Percentiles rank a stretch among this genome's conserved stretches.
Evolutionary conservation across 768 basidiomycete species (phyloP).

Genomic region (Lactifluus hygrophoroides): DNA sequence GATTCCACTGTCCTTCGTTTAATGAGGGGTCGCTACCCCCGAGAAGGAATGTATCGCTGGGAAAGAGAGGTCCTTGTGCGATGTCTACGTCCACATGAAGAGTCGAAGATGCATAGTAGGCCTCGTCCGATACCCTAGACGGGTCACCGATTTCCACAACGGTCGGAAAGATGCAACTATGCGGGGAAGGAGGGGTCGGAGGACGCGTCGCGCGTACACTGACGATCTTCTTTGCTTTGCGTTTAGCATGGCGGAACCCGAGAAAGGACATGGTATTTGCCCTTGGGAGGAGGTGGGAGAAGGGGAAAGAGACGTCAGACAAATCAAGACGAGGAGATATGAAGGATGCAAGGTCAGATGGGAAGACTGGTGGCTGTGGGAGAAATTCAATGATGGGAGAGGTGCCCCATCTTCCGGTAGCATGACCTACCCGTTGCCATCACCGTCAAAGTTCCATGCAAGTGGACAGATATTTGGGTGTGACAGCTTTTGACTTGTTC

Average conservation of each 20-base stretch:
- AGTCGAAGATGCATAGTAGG: not conserved
- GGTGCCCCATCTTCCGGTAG: not conserved
- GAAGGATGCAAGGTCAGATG: not conserved
- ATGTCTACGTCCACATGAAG: constrained; percentile 12
- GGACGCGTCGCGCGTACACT: not conserved
- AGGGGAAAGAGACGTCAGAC: not conserved
- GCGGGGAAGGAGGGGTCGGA: not conserved
- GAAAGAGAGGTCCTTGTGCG: constrained; percentile 6
- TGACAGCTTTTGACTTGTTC: not conserved
- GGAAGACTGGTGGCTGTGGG: not conserved
- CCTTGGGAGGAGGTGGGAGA: not conserved
- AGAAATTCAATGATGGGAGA: constrained; percentile 5
- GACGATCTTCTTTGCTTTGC: constrained; percentile 18
- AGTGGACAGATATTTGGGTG: not conserved
- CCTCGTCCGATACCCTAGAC: not conserved
- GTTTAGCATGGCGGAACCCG: constrained; percentile 16
- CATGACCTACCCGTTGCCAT: constrained; percentile 3
- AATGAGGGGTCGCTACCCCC: not conserved
- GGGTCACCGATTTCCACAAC: constrained; percentile 15
- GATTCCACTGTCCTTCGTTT: not conserved
- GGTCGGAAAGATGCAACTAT: not conserved
- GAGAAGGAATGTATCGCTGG: not conserved
- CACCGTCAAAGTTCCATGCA: not conserved
- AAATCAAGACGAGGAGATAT: not conserved
- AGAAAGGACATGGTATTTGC: constrained; percentile 11